These are phyloP conservation scores for Gaultheria prostrata DNA, from an alignment of 148 eudicot genomes.

Conservation along the genomic window DNA sequence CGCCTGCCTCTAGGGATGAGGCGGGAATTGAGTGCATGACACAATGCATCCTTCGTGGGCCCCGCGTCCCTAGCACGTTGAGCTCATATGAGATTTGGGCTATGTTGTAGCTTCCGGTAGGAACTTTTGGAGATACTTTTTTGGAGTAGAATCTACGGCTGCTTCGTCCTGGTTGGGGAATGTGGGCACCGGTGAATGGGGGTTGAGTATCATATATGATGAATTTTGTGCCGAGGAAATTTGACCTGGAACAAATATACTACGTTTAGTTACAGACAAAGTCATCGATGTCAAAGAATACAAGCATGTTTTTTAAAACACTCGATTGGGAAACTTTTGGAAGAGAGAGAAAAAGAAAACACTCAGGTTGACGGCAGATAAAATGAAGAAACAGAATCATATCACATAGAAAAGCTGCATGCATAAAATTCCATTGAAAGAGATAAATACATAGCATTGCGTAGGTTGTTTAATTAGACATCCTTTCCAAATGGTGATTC, in stretches of 20 bases:
- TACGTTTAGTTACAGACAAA: background rate
- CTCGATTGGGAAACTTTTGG: background rate
- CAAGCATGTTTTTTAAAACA: background rate
- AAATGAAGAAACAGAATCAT: background rate
- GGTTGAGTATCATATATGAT: slow-evolving; percentile 59
- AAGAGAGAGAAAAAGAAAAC: background rate
- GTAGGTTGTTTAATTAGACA: background rate
- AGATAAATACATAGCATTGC: background rate
- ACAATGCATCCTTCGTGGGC: slow-evolving; percentile 60
- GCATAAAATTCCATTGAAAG: background rate
- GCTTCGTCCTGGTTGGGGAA: slow-evolving; percentile 36
- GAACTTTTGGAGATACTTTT: slow-evolving; percentile 58
- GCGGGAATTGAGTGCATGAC: slow-evolving; percentile 54
- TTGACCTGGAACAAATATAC: slow-evolving; percentile 36
- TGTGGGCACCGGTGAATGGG: slow-evolving; percentile 32
- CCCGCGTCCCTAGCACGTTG: slow-evolving; percentile 64
- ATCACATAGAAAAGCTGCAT: background rate
- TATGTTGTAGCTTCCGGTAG: slow-evolving; percentile 50
- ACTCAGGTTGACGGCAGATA: background rate
- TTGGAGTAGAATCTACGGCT: slow-evolving; percentile 54
- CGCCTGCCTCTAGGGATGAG: slow-evolving; percentile 47
- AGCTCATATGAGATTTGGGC: slow-evolving; percentile 55
- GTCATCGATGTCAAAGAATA: background rate
- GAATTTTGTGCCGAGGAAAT: slow-evolving; percentile 61
- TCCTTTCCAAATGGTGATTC: background rate